phyloP scores from a whole-genome alignment of 768 basidiomycete species.

The Lactarius vividus region DNA sequence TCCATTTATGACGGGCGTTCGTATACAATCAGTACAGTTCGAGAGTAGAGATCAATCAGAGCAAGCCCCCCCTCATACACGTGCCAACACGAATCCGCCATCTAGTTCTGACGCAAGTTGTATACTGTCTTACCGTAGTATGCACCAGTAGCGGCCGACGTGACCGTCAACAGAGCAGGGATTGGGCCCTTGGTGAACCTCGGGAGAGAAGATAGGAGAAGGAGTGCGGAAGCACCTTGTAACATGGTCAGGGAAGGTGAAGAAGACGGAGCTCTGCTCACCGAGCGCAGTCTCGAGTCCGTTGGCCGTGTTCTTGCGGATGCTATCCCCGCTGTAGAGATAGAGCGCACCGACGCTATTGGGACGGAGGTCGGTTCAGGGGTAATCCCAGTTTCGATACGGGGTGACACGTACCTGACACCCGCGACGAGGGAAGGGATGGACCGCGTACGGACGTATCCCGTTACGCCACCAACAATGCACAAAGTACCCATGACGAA shows the following conservation, averaged over 20 bases:
- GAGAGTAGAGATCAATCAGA: not conserved
- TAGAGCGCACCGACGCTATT: conserved; percentile 73
- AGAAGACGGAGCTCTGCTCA: conserved; percentile 27
- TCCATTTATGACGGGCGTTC: not conserved
- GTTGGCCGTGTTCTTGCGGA: conserved; percentile 67
- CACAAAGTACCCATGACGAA: conserved; percentile 75
- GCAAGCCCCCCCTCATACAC: not conserved
- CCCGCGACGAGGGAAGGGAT: conserved; percentile 83
- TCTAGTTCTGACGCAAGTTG: conserved; percentile 19
- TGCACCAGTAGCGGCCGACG: conserved; percentile 54
- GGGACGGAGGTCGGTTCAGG: conserved; percentile 2
- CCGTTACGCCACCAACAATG: conserved; percentile 72
- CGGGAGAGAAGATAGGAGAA: conserved; percentile 70
- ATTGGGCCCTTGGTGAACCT: conserved; percentile 68
- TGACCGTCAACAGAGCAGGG: conserved; percentile 55
- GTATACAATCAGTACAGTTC: conserved; percentile 12
- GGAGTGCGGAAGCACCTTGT: conserved; percentile 67
- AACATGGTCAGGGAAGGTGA: not conserved
- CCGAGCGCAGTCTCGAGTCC: conserved; percentile 81
- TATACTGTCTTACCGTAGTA: conserved; percentile 52
- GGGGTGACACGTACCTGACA: conserved; percentile 51
- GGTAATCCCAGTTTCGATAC: not conserved
- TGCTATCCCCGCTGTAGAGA: conserved; percentile 73
- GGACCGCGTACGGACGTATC: conserved; percentile 68
- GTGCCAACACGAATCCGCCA: not conserved